Evolutionary conservation across 2,329 filamentous ascomycete genomes (phyloP).

Genomic region (Xylaria arbuscula): DNA sequence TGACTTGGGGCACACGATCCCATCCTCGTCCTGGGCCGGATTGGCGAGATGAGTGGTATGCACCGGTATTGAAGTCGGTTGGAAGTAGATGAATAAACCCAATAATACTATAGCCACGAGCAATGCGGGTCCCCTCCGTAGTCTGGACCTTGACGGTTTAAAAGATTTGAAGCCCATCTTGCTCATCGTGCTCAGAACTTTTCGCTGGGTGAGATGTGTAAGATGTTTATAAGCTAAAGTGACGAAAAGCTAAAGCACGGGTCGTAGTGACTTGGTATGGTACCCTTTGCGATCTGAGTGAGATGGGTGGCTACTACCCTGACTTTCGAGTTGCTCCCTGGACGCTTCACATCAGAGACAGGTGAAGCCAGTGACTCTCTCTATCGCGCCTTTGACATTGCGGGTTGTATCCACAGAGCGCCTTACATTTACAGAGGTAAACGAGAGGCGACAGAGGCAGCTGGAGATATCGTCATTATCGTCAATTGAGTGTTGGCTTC

Average conservation of each 20-base stretch:
- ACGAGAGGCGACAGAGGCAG: conserved; percentile 10
- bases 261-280: not conserved
- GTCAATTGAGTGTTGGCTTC: conserved; percentile 10
- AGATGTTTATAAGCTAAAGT: conserved; percentile 2
- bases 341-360: conserved; percentile 26
- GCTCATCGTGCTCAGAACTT: not conserved
- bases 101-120: conserved; percentile 27
- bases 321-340: conserved; percentile 14
- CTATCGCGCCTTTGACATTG: conserved; percentile 30
- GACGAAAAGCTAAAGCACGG: not conserved
- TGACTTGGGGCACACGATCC: conserved; percentile 34
- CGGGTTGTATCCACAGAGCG: conserved; percentile 3
- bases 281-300: not conserved
- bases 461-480: conserved; percentile 4
- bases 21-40: conserved; percentile 10
- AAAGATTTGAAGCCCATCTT: conserved; percentile 32
- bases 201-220: not conserved
- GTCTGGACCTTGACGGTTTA: conserved; percentile 30
- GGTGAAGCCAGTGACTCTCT: conserved; percentile 12
- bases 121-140: conserved; percentile 32
- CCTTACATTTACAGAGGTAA: conserved; percentile 1
- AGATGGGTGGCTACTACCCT: not conserved
- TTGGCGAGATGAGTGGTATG: not conserved
- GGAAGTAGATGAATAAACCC: conserved; percentile 28
- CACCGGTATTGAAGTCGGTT: conserved; percentile 12